Evolutionary conservation across 2,329 filamentous ascomycete genomes (phyloP), one percentile per base, ranked within the genome.

Genomic region (Arthrinium puccinioides): DNA sequence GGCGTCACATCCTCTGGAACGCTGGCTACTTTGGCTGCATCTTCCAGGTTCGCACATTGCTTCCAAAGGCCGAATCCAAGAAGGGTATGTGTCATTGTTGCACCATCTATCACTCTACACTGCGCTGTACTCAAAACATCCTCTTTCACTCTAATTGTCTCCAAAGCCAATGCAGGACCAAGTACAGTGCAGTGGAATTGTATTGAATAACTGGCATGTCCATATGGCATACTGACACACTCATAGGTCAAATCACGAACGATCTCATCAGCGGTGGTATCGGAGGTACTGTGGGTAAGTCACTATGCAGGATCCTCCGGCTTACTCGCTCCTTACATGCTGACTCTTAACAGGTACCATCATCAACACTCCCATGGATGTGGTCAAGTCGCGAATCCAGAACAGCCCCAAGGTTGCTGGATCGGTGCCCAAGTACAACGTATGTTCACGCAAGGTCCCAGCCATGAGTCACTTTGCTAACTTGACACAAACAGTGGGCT

Each of bases 301-400:
- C 24, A 16, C n/a, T 23, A 5, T 13, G 19, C 18, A 16, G 53
- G 74, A 21, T 25, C 21, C 21, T 21, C 20, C 16, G 10, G 25
- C 3, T 9, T 20, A 13, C 8, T 2, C 5, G 24, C 8, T 13
- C 8, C 20, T 27, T 15, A 20, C 11, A 5, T 28, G 14, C 15
- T 16, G 9, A 21, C 15, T 21, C 14, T 24, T 36, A 10, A 33
- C 53, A 36, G 90, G 92, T 61, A 98, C 90, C 3, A 75, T 96
- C 27, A 59, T 97, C 46, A 98, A 98, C 72, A 97, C 90, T 3
- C 88, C 89, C 40, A 82, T 95, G 79, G 89, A 97, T 56, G 90
- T 97, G 15, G 89, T 97, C 67, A 98, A 98, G 77, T 94, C 86
- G 48, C 83, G 92, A 46, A 98, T 98, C 50, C 92, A 98, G 66